phyloP scores from a whole-genome alignment of 345 rosid genomes.

The Syzygium aromaticum region DNA sequence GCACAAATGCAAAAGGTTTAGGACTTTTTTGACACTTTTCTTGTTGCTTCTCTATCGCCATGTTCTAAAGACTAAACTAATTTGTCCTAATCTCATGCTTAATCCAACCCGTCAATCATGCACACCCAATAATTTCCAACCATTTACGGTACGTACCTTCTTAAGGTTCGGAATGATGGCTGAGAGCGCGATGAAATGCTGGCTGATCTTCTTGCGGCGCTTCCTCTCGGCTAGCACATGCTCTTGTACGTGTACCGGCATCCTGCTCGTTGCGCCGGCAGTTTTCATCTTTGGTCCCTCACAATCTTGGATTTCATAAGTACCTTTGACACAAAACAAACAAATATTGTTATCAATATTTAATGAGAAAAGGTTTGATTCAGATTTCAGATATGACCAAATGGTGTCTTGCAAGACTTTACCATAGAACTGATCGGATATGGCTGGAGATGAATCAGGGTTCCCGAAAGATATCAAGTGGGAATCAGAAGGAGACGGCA shows the following conservation, averaged over 20 bases:
- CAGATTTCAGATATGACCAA: not conserved
- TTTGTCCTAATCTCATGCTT: not conserved
- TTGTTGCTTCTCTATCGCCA: not conserved
- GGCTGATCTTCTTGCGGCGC: slow-evolving; percentile 65
- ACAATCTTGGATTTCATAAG: not conserved
- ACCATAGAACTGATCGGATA: not conserved
- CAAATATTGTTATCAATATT: not conserved
- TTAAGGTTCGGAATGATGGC: slow-evolving; percentile 70
- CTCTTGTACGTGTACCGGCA: slow-evolving; percentile 47
- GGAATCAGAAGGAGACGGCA: slow-evolving; percentile 13
- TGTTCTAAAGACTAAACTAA: not conserved
- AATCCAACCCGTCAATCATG: not conserved
- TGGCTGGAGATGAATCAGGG: slow-evolving; percentile 11
- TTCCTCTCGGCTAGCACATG: slow-evolving; percentile 78
- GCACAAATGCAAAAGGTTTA: no score
- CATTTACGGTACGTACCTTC: slow-evolving; percentile 23
- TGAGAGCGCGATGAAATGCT: slow-evolving; percentile 59
- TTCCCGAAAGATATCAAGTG: slow-evolving; percentile 37
- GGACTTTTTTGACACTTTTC: no score
- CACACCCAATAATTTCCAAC: not conserved
- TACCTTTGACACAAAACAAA: not conserved
- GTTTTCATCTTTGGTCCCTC: slow-evolving; percentile 3
- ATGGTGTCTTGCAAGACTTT: not conserved
- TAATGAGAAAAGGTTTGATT: not conserved
- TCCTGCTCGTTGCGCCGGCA: slow-evolving; percentile 12